Percentiles rank a stretch among this genome's conserved stretches.
Evolutionary conservation across 495 filamentous ascomycete species (phyloP).

Genomic region (Penicillium salamii): DNA sequence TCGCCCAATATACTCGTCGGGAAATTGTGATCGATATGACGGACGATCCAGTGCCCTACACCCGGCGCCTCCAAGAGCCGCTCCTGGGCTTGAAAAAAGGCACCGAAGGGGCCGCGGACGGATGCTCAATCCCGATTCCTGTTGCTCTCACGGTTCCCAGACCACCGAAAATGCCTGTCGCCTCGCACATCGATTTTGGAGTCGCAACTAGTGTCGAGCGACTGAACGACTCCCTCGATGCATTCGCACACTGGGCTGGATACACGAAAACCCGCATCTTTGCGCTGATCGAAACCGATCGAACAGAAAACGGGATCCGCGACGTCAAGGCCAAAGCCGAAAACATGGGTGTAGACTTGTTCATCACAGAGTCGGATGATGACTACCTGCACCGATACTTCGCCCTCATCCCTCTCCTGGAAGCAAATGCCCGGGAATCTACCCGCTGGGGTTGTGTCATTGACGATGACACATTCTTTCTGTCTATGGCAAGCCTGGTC

Average conservation of each 20-base stretch:
- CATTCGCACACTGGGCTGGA: constrained; percentile 61
- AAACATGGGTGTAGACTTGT: constrained; percentile 48
- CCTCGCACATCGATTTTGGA: constrained; percentile 57
- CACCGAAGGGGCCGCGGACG: constrained; percentile 22
- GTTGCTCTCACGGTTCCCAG: constrained; percentile 33
- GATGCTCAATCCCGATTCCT: constrained; percentile 33
- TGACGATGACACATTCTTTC: constrained; percentile 71
- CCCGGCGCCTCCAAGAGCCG: constrained; percentile 30
- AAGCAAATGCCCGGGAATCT: constrained; percentile 39
- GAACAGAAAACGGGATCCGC: constrained; percentile 12
- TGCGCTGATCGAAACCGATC: constrained; percentile 51
- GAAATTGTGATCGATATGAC: constrained; percentile 37
- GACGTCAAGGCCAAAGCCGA: constrained; percentile 39
- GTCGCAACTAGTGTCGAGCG: constrained; percentile 57
- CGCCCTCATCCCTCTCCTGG: constrained; percentile 51
- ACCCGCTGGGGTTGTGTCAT: constrained; percentile 61
- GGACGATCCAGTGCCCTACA: constrained; percentile 28
- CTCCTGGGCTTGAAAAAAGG: constrained; percentile 24
- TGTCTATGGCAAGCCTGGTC: constrained; percentile 48
- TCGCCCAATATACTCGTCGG: constrained; percentile 41
- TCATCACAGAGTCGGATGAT: constrained; percentile 48
- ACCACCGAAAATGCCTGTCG: constrained; percentile 37
- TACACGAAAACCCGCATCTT: constrained; percentile 55
- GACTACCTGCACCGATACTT: constrained; percentile 58
- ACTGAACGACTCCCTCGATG: constrained; percentile 53